Conservation (phyloP, 1,284 basidiomycete genomes). For the Ceratobasidium sp. region DNA sequence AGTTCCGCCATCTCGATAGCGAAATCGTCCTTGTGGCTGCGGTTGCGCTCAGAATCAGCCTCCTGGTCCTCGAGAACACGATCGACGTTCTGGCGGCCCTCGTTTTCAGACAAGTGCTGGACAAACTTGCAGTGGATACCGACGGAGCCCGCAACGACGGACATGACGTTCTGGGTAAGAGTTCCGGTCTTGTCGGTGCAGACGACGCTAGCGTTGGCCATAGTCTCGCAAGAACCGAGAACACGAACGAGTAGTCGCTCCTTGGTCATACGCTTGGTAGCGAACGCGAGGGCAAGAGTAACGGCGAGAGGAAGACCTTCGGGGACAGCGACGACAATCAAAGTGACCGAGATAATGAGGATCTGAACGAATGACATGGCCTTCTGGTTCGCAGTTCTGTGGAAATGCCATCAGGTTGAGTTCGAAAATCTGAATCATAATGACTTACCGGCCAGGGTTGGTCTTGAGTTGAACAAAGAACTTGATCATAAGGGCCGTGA, state of each 20-base stretch:
- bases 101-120: constrained; percentile 78
- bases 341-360: constrained; percentile 92
- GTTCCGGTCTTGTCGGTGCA: constrained; percentile 98
- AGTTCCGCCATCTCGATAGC: constrained; percentile 82
- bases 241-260: constrained; percentile 95
- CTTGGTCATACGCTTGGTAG: constrained; percentile 96
- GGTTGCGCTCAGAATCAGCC: constrained; percentile 47
- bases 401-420: constrained; percentile 21
- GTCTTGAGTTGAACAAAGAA: constrained; percentile 89
- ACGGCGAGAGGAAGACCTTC: constrained; percentile 97
- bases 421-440: constrained; percentile 19
- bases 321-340: constrained; percentile 96
- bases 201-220: constrained; percentile 96
- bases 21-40: constrained; percentile 74
- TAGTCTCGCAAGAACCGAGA: constrained; percentile 96
- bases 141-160: constrained; percentile 93
- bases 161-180: constrained; percentile 94
- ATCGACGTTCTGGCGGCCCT: constrained; percentile 77
- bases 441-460: constrained; percentile 61
- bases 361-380: constrained; percentile 94
- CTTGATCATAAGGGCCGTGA: constrained; percentile 88
- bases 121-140: constrained; percentile 96
- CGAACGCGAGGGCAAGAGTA: constrained; percentile 95
- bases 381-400: constrained; percentile 79
- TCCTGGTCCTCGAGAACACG: constrained; percentile 50